Base-by-base conservation (phyloP, 2,329 filamentous ascomycete species). In the Karstenula rhodostoma region DNA sequence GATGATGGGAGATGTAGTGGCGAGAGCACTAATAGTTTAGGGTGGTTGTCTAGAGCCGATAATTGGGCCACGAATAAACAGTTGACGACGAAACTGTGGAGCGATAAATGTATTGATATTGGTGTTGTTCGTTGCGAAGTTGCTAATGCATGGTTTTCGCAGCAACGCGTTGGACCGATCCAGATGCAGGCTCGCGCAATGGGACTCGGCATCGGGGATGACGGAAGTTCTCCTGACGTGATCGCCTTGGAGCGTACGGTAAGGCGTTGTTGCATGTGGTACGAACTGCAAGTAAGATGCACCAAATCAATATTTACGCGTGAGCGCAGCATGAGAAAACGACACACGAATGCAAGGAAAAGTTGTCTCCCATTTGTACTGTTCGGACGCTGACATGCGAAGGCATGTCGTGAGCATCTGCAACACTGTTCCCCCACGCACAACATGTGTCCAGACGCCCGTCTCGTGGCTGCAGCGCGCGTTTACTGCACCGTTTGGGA, bases 401-500 rank as follows among this genome's bases (percentile, higher is more conserved):
- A 47, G 5, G 13, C 17, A 54, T 54, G 51, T 33, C 15, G 51
- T 54, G 51, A 32, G 25, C 15, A 9, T 51, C 32, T 43, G 29
- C 51, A n/a, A 37, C 50, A 22, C 51, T 33, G 17, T 44, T 33
- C 25, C 4, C 15, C n/a, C 46, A 51, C n/a, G 29, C 35, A 49
- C 32, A 17, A 54, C 27, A 46, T 48, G 50, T 19, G 19, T 51
- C 44, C 55, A 56, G 32, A 51, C 47, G 50, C 61, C 57, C 60
- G 55, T 67, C 63, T 68, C 50, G 57, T 68, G 62, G 63, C 66
- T 62, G 61, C 54, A 35, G 59, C 63, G 60, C 56, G 61, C 47
- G 53, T 50, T 27, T 54, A 61, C 65, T 63, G 60, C 58, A 61
- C 59, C 62, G 64, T 68, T 69, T 62, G 51, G 43, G 66, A 69